A percentile compares a stretch with the other conserved stretches of the same genome.
phyloP scores from a whole-genome alignment of 805 yeast species.

The Spathaspora boniae region DNA sequence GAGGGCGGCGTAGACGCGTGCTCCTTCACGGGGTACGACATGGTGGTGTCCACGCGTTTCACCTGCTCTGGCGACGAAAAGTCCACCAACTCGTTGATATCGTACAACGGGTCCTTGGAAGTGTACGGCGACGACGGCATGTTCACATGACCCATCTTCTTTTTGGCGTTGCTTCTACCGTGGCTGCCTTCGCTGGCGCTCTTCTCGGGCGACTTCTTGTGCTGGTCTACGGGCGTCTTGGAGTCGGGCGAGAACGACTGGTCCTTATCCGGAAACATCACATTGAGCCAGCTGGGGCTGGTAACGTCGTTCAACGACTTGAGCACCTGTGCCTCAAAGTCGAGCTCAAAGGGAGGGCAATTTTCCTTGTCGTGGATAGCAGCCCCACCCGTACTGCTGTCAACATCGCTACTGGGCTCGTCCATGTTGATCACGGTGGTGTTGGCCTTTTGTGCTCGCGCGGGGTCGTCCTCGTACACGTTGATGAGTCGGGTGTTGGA shows the following conservation, averaged over 20 bases:
- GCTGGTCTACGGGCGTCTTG: conserved; percentile 17
- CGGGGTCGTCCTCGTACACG: conserved; percentile 42
- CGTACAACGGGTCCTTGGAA: conserved; percentile 14
- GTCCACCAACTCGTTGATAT: conserved; percentile 8
- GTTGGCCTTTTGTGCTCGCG: conserved; percentile 50
- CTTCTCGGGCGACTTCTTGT: conserved; percentile 3
- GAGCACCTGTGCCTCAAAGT: conserved; percentile 24
- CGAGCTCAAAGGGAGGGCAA: conserved; percentile 19
- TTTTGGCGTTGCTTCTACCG: conserved; percentile 15
- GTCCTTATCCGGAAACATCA: conserved; percentile 12
- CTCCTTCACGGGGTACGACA: too few species aligned
- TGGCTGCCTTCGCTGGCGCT: conserved; percentile 14
- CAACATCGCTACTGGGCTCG: conserved; percentile 35
- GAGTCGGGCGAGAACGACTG: conserved; percentile 12
- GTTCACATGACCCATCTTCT: conserved; percentile 23
- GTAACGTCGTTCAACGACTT: conserved; percentile 2
- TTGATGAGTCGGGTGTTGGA: conserved; percentile 52
- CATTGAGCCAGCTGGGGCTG: conserved; percentile 40
- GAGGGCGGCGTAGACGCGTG: too few species aligned
- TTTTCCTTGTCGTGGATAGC: conserved; percentile 29
- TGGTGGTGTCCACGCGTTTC: conserved; percentile 33
- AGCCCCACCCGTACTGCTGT: too few species aligned
- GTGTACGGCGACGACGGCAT: conserved; percentile 42
- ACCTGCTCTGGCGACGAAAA: conserved; percentile 36
- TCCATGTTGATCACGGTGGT: conserved; percentile 51